Percentiles rank a stretch among this genome's conserved stretches.
Evolutionary conservation across 805 yeast genomes (phyloP).

Genomic region (Wilhelminamyces savonicus): DNA sequence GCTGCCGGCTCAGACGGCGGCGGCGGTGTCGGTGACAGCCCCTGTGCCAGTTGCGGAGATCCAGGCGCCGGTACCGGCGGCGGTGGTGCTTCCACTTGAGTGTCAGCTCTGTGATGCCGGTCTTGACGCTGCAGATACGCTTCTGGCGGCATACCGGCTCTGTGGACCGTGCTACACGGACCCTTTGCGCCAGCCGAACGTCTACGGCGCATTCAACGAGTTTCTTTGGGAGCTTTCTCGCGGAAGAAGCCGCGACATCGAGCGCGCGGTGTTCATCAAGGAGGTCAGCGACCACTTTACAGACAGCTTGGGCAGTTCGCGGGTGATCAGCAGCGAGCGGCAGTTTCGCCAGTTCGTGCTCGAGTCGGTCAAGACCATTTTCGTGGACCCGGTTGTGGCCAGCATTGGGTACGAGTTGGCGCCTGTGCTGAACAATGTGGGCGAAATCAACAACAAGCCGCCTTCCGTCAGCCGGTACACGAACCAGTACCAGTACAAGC

Average conservation of each 20-base stretch:
- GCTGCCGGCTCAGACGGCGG: not conserved
- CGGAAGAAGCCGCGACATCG: conserved; percentile 3
- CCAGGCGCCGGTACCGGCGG: not conserved
- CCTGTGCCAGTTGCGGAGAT: not conserved
- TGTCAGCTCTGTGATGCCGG: conserved; percentile 23
- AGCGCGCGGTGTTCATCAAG: conserved; percentile 7
- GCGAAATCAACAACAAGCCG: conserved; percentile 10
- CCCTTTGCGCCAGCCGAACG: conserved; percentile 21
- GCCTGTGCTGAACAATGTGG: conserved; percentile 24
- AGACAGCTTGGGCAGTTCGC: conserved; percentile 12
- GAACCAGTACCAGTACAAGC: conserved; percentile 8
- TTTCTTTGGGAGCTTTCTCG: conserved; percentile 14
- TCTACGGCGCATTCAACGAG: conserved; percentile 21
- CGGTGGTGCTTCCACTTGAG: conserved; percentile 5
- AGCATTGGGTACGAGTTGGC: conserved; percentile 21
- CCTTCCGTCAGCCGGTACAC: conserved; percentile 1
- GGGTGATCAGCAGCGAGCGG: conserved; percentile 20
- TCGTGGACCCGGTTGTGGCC: conserved; percentile 35
- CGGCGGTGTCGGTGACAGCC: not conserved
- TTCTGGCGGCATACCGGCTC: conserved; percentile 19
- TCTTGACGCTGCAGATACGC: conserved; percentile 18
- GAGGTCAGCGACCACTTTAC: conserved; percentile 12
- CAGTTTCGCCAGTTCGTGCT: conserved; percentile 30
- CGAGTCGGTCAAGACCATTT: conserved; percentile 28
- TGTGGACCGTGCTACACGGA: conserved; percentile 22